A percentile compares a stretch with the other conserved stretches of the same genome.
Conservation (phyloP, 345 rosid genomes). For the Euphorbia tirucalli region DNA sequence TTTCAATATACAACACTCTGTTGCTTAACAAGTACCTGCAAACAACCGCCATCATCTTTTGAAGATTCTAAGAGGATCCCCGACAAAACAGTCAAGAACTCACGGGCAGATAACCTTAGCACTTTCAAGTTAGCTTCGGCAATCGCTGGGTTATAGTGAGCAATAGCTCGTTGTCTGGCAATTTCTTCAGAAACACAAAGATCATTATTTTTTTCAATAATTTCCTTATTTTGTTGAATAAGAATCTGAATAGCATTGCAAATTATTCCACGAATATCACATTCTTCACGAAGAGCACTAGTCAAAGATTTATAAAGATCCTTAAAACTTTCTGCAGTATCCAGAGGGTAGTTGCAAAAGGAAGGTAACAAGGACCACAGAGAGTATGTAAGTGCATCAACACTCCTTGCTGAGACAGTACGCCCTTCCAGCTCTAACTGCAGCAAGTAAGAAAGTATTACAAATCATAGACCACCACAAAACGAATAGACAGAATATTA, state of each 20-base stretch:
- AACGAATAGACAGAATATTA: neutral
- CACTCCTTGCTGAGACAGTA: conserved; percentile 55
- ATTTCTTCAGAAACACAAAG: conserved; percentile 32
- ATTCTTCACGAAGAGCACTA: conserved; percentile 56
- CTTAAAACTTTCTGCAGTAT: conserved; percentile 70
- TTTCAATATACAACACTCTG: neutral
- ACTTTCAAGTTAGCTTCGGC: conserved; percentile 59
- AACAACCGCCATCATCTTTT: conserved; percentile 83
- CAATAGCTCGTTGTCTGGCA: conserved; percentile 48
- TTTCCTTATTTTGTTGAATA: conserved; percentile 67
- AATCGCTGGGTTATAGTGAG: conserved; percentile 50
- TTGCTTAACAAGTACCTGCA: conserved; percentile 54
- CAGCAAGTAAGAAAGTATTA: conserved; percentile 27
- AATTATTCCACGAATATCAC: conserved; percentile 62
- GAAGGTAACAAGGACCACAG: conserved; percentile 92
- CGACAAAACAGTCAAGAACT: conserved; percentile 58
- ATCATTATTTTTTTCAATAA: conserved; percentile 41
- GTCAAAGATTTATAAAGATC: conserved; percentile 53
- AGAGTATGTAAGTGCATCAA: conserved; percentile 68
- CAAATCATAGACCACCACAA: conserved; percentile 10
- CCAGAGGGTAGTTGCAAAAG: conserved; percentile 80
- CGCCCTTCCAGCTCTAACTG: conserved; percentile 80
- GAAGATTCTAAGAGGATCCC: conserved; percentile 62
- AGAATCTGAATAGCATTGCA: conserved; percentile 69
- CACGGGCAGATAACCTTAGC: conserved; percentile 56